A percentile compares a stretch with the other conserved stretches of the same genome.
These are phyloP conservation scores for Penicillium lividum DNA, from an alignment of 495 filamentous ascomycete species.

Conservation along the genomic window DNA sequence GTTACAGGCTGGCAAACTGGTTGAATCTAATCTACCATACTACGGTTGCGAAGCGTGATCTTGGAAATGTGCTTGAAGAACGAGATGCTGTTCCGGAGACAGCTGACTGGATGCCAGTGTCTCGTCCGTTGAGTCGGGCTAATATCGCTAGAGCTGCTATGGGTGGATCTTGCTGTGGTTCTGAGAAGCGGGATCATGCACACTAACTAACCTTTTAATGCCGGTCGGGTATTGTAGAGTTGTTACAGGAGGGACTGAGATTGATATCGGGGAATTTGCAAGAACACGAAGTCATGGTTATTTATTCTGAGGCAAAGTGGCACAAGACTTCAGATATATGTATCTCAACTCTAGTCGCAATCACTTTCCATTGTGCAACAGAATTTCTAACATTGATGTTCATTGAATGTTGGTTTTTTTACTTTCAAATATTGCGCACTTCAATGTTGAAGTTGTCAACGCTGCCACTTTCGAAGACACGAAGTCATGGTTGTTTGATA, in stretches of 20 bases:
- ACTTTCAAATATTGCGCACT: too few relatives aligned
- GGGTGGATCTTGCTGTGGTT: slow-evolving; percentile 24
- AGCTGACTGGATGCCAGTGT: slow-evolving; percentile 13
- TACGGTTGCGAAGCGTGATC: slow-evolving; percentile 19
- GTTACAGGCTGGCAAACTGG: slow-evolving; percentile 60
- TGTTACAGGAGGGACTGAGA: neutral
- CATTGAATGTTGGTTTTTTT: too few relatives aligned
- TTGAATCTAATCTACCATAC: slow-evolving; percentile 26
- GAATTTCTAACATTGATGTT: too few relatives aligned
- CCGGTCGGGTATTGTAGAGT: neutral
- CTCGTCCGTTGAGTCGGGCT: slow-evolving; percentile 19
- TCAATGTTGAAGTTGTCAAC: too few relatives aligned
- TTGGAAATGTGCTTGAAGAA: slow-evolving; percentile 6
- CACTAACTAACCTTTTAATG: neutral
- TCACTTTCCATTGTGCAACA: too few relatives aligned
- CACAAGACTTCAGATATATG: too few relatives aligned
- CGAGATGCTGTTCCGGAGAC: slow-evolving; percentile 6
- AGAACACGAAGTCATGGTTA: neutral
- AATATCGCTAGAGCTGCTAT: slow-evolving; percentile 29
- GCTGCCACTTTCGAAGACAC: neutral
- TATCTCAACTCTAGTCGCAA: too few relatives aligned
- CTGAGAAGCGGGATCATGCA: slow-evolving; percentile 14
- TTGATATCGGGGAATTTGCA: too few relatives aligned
- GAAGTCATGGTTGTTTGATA: neutral
- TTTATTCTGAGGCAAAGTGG: neutral